phyloP scores from a whole-genome alignment of 768 basidiomycete species.

The Mycena maculata region DNA sequence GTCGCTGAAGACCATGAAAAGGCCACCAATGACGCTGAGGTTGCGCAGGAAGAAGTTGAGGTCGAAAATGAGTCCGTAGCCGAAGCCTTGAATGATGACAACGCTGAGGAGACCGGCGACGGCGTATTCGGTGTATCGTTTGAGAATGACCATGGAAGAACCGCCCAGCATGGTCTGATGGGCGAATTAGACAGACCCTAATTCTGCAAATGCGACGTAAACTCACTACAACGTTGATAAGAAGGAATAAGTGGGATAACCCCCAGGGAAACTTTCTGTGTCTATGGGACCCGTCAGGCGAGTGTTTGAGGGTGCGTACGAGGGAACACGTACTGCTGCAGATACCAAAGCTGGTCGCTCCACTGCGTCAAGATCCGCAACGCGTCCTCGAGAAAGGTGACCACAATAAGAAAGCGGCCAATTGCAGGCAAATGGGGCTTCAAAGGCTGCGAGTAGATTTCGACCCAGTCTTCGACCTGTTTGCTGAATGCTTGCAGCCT shows the following conservation, averaged over 20 bases:
- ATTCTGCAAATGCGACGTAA: not conserved
- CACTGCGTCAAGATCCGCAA: conserved; percentile 94
- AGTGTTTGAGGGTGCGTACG: not conserved
- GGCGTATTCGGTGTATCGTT: conserved; percentile 88
- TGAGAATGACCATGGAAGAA: conserved; percentile 87
- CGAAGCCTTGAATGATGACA: conserved; percentile 95
- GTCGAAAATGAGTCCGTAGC: conserved; percentile 99
- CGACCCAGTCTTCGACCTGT: conserved; percentile 91
- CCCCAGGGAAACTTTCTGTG: conserved; percentile 97
- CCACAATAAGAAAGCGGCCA: conserved; percentile 96
- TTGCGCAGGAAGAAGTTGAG: conserved; percentile 99
- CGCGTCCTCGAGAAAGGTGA: conserved; percentile 98
- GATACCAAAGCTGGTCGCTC: conserved; percentile 98
- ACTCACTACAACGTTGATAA: conserved; percentile 91
- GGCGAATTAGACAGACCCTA: not conserved
- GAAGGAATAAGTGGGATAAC: conserved; percentile 91
- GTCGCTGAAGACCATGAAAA: conserved; percentile 99
- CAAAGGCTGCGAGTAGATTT: conserved; percentile 92
- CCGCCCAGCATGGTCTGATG: conserved; percentile 88
- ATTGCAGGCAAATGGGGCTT: conserved; percentile 94
- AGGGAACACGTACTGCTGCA: conserved; percentile 80
- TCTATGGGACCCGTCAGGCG: conserved; percentile 55
- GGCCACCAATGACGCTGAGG: conserved; percentile 95
- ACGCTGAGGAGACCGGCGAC: conserved; percentile 91
- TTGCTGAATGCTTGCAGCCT: conserved; percentile 77